Evolutionary conservation across 2,329 filamentous ascomycete genomes (phyloP).

Genomic region (Sporothrix variecibatus): DNA sequence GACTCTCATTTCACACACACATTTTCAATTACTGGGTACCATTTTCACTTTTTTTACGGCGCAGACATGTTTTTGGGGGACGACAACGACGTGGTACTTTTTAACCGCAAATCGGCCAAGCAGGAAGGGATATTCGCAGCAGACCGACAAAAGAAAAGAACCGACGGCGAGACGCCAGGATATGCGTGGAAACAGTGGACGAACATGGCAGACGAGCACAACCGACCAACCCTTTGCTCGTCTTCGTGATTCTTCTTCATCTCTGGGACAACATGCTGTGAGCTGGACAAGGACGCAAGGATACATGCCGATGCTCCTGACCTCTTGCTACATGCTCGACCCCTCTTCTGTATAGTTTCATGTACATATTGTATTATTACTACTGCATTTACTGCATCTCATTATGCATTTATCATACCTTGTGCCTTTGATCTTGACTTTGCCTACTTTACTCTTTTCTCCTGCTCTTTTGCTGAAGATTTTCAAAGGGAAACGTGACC

Average conservation of each 20-base stretch:
- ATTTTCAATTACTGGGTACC: slow-evolving; percentile 12
- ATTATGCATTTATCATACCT: not conserved
- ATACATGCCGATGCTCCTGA: not conserved
- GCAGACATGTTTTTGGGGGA: slow-evolving; percentile 20
- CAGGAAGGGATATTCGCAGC: not conserved
- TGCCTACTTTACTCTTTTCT: not conserved
- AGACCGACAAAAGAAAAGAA: slow-evolving; percentile 4
- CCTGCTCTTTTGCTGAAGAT: not conserved
- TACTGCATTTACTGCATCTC: slow-evolving; percentile 21
- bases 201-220: not conserved
- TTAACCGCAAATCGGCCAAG: not conserved
- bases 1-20: slow-evolving; percentile 10
- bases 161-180: not conserved
- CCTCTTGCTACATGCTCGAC: not conserved
- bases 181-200: not conserved
- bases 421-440: not conserved
- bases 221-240: not conserved
- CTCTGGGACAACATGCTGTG: not conserved
- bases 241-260: not conserved
- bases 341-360: slow-evolving; percentile 27
- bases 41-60: slow-evolving; percentile 18
- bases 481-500: not conserved
- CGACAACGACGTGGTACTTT: slow-evolving; percentile 14
- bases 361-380: slow-evolving; percentile 31
- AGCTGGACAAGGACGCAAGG: not conserved